phyloP scores from a whole-genome alignment of 2,329 filamentous ascomycete genomes.

The Lachnellula subtilissima region DNA sequence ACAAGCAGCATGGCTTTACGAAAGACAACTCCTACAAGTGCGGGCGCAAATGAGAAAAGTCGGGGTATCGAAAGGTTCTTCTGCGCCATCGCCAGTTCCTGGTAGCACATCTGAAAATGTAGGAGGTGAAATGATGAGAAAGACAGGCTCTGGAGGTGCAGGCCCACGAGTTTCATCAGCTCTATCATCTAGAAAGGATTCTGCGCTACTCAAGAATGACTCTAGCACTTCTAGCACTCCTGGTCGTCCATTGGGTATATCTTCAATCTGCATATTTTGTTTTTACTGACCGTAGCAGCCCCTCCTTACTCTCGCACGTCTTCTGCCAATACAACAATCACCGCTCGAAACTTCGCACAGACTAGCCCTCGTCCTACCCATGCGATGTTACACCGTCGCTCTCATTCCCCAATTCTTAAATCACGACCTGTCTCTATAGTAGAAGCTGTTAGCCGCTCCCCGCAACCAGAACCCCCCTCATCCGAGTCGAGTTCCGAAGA shows the following conservation, averaged over 20 bases:
- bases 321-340: constrained; percentile 28
- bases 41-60: constrained; percentile 83
- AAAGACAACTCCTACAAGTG: constrained; percentile 84
- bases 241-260: constrained; percentile 21
- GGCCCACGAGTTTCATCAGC: constrained; percentile 27
- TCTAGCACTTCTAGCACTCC: constrained; percentile 19
- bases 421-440: constrained; percentile 15
- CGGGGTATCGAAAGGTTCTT: constrained; percentile 51
- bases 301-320: constrained; percentile 30
- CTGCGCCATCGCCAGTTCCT: constrained; percentile 53
- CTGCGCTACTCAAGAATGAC: constrained; percentile 22
- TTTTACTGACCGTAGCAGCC: constrained; percentile 17
- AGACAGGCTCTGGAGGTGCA: constrained; percentile 44
- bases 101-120: constrained; percentile 40
- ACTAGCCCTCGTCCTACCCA: constrained; percentile 26
- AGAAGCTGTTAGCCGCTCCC: constrained; percentile 13
- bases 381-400: constrained; percentile 20
- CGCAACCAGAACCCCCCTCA: constrained; percentile 14
- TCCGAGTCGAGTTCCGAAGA: constrained; percentile 18
- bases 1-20: constrained; percentile 90
- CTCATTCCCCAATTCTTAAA: constrained; percentile 23
- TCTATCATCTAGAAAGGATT: constrained; percentile 28
- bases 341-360: constrained; percentile 24
- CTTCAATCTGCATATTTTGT: neutral
- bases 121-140: constrained; percentile 45